A percentile compares a stretch with the other conserved stretches of the same genome.
Conservation (phyloP, 225 moss, liverwort and hornwort species). For the Takakia lepidozioides region DNA sequence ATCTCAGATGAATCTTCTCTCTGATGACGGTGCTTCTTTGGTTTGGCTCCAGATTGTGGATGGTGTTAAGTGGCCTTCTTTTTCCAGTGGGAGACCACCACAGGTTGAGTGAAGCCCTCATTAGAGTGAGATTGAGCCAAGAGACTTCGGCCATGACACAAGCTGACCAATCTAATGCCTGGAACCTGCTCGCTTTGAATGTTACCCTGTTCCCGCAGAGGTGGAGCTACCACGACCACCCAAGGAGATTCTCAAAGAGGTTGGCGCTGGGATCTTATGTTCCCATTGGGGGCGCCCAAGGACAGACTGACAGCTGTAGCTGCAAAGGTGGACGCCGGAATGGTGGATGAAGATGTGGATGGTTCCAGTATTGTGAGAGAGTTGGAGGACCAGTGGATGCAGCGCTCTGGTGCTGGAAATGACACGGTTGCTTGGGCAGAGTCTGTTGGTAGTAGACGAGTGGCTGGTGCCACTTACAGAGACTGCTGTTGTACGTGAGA, state of each 20-base stretch:
- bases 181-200: conserved; percentile 48
- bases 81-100: conserved; percentile 67
- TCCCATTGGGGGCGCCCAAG: conserved; percentile 12
- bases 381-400: conserved; percentile 34
- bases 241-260: conserved; percentile 35
- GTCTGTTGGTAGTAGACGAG: too few species aligned
- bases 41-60: conserved; percentile 50
- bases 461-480: too few species aligned
- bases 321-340: conserved; percentile 7
- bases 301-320: conserved; percentile 16
- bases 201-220: conserved; percentile 59
- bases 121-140: conserved; percentile 18
- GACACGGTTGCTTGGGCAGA: too few species aligned
- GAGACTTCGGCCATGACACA: conserved; percentile 24
- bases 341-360: conserved; percentile 16
- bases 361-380: conserved; percentile 24
- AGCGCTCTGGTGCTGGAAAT: too few species aligned
- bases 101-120: conserved; percentile 47
- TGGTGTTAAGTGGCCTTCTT: conserved; percentile 61
- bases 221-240: conserved; percentile 39
- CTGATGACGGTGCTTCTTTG: too few species aligned
- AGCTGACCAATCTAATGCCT: conserved; percentile 43
- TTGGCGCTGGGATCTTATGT: conserved; percentile 77
- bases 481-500: too few species aligned
- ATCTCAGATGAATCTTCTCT: too few species aligned